Base-by-base conservation (phyloP, 2,329 filamentous ascomycete species). In the Fusarium verrucosum region DNA sequence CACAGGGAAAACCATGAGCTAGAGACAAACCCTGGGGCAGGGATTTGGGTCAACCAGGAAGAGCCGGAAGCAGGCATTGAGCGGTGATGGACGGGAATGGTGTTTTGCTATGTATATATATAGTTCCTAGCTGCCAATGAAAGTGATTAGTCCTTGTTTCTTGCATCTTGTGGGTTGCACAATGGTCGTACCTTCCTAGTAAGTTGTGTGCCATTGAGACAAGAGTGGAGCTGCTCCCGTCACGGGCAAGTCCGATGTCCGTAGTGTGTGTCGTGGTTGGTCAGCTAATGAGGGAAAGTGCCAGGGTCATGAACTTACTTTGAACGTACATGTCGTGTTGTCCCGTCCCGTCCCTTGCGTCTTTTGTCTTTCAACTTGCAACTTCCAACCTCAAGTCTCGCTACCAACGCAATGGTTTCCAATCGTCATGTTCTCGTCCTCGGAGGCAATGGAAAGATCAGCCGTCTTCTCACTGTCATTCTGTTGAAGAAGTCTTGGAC, bases 361-460 rank as follows among this genome's bases (percentile, higher is more conserved):
- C 57, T 62, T 61, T 62, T 62, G 43, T 11, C 8, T 8, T 23
- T 23, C 38, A 62, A 32, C 57, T 33, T 40, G 2, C 50, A 49
- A 42, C 57, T 22, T 38, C 11, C 10, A 36, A 22, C 25, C 20
- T 4, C n/a, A 26, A 25, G 30, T 43, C 26, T 40, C 35, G 16
- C 33, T 41, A 49, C 17, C 4, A 49, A 37, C 23, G 43, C 35
- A 40, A 70, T 72, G 69, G 13, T 58, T 43, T 19, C 65, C 14
- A 38, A 53, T 22, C 70, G 66, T 23, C 79, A 83, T 68, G 83
- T 92, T 50, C 85, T 92, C 53, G 77, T 93, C 53, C 85, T 93
- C 47, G 91, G 91, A 69, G 91, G 90, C 64, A 90, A 92, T 77
- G 91, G 91, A 75, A 91, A 91, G 75, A 79, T 93, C 47, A 85